Base-by-base conservation (phyloP, 1,139 yeast genomes). In the Blastobotrys petasosporus region DNA sequence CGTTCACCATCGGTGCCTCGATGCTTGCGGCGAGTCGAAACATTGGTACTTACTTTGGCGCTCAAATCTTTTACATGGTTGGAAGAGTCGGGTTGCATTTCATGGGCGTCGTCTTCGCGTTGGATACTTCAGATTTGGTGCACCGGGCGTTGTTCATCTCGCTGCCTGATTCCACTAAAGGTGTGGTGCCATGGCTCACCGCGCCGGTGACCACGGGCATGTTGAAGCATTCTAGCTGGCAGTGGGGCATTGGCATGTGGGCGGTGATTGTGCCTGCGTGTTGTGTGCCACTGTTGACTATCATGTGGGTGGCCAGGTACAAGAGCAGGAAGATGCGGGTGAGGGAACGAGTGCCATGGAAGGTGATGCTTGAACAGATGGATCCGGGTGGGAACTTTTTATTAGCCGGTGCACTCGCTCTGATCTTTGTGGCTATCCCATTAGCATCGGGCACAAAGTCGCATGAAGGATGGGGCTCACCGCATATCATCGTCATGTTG, bases 231-330 rank as follows among this genome's bases (percentile, higher is more conserved):
- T 52, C 55, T 13, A 46, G 53, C 35, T 82, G 90, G 90, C 70
- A 76, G 37, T 82, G 80, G 77, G 79, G 80, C 52, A 78, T 81
- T 54, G 87, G 82, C 36, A 81, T 82, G 74, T 82, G 85, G 84
- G 86, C 87, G 1, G 77, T 80, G 56, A 79, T 82, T 51, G 74
- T 79, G 67, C 88, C 88, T 20, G 66, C 80, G 32, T 60, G 77
- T 10, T 70, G 81, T 54, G 45, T 82, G 10, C 90, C 90, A 28
- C 64, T 82, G 10, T 39, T 53, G 29, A 23, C 28, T 12, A 41
- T 53, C 9, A 43, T 53, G 41, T 42, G 52, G 28, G 39, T 43
- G 32, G 45, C 46, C 15, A 45, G 51, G 29, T 30, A 33, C 11
- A 49, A 51, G 47, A 53, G 54, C 33, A 46, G 38, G 29, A 33